A percentile compares a stretch with the other conserved stretches of the same genome.
These are phyloP conservation scores for Rubia tinctorum DNA, from an alignment of 305 asterid species.

Conservation along the genomic window DNA sequence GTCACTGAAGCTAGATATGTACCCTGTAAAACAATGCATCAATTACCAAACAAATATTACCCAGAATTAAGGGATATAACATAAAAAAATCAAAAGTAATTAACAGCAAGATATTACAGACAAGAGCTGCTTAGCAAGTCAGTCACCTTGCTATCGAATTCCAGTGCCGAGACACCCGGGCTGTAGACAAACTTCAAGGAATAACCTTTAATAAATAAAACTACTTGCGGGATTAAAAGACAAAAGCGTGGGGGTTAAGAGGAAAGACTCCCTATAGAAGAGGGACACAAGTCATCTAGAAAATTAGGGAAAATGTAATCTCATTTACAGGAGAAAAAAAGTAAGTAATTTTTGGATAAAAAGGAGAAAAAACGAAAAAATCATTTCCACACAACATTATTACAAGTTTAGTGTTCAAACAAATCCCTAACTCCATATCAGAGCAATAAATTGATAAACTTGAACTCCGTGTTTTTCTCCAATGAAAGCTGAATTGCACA, in stretches of 20 bases:
- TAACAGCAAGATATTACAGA: conserved; percentile 7
- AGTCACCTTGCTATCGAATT: conserved; percentile 85
- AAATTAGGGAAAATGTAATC: neutral
- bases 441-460: conserved; percentile 1
- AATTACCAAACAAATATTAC: neutral
- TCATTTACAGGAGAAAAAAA: neutral
- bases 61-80: neutral
- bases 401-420: neutral
- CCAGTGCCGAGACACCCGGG: conserved; percentile 72
- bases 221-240: neutral
- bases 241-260: neutral
- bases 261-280: neutral
- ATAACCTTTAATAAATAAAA: neutral
- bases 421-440: neutral
- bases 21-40: conserved; percentile 45
- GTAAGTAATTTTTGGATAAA: neutral
- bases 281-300: neutral
- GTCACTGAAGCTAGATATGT: conserved; percentile 90
- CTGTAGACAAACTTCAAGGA: conserved; percentile 33
- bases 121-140: conserved; percentile 16
- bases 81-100: conserved; percentile 10
- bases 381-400: neutral
- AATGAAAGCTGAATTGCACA: neutral
- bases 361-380: neutral
- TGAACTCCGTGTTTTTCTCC: neutral